A percentile compares a stretch with the other conserved stretches of the same genome.
Conservation (phyloP, 176 grass and related monocot species). For the Eleusine coracana region DNA sequence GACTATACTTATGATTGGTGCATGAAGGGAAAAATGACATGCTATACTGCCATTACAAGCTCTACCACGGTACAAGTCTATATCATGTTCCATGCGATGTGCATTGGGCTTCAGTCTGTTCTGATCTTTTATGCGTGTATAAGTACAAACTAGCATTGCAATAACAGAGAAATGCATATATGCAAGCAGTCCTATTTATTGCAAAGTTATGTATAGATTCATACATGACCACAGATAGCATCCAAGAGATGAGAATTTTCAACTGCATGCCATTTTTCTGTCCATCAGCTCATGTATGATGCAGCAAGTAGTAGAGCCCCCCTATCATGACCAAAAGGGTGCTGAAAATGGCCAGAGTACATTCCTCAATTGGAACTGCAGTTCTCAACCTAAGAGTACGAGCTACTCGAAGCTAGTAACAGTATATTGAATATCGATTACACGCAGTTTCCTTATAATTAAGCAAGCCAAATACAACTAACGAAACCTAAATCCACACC, state of each 20-base stretch:
- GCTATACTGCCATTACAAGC: background rate
- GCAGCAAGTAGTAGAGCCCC: background rate
- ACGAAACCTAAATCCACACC: slow-evolving; percentile 1
- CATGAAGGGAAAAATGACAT: background rate
- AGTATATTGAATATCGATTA: background rate
- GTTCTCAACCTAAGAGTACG: background rate
- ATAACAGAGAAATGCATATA: background rate
- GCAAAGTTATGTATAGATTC: background rate
- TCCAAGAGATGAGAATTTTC: background rate
- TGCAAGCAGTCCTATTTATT: background rate
- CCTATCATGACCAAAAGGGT: background rate
- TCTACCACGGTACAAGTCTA: background rate
- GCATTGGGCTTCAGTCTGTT: background rate
- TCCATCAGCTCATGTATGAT: background rate
- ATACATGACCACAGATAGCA: background rate
- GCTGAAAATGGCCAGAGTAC: background rate
- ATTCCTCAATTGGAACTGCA: background rate
- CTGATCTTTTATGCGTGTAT: background rate
- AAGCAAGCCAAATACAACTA: slow-evolving; percentile 3
- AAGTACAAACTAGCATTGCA: background rate
- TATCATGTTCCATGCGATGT: background rate
- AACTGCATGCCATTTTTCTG: background rate
- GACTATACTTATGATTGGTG: background rate
- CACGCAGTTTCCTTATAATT: background rate
- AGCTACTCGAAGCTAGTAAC: background rate